Evolutionary conservation across 2,329 filamentous ascomycete species (phyloP).

Genomic region (Paraconiothyrium brasiliense): DNA sequence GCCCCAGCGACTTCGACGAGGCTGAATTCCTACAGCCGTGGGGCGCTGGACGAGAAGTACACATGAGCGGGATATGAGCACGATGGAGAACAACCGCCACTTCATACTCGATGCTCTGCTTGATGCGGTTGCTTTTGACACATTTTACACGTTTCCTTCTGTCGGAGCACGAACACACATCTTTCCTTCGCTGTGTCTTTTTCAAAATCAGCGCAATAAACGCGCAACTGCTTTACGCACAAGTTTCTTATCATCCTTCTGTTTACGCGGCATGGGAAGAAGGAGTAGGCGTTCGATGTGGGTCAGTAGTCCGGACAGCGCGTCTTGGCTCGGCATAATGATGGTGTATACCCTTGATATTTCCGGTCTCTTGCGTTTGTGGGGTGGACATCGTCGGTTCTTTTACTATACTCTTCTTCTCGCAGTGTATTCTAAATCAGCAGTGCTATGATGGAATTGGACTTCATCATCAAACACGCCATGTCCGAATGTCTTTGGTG

Average conservation of each 20-base stretch:
- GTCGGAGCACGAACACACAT: background rate
- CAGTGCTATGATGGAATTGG: background rate
- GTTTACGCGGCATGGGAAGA: background rate
- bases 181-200: background rate
- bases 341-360: slow-evolving; percentile 11
- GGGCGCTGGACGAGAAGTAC: slow-evolving; percentile 37
- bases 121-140: background rate
- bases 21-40: slow-evolving; percentile 65
- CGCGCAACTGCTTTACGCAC: background rate
- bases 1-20: slow-evolving; percentile 71
- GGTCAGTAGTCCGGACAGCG: background rate
- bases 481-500: no score
- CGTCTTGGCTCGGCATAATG: slow-evolving; percentile 4
- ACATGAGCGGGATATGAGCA: slow-evolving; percentile 47
- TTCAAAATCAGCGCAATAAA: background rate
- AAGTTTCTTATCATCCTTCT: background rate
- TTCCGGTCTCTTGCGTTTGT: background rate
- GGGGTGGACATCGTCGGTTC: background rate
- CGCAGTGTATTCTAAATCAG: slow-evolving; percentile 6
- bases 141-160: background rate
- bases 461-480: background rate
- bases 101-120: background rate
- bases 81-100: background rate
- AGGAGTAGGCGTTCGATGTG: slow-evolving; percentile 10
- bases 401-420: background rate